phyloP scores from a whole-genome alignment of 2,329 filamentous ascomycete genomes.

The Xylariaceae sp. region DNA sequence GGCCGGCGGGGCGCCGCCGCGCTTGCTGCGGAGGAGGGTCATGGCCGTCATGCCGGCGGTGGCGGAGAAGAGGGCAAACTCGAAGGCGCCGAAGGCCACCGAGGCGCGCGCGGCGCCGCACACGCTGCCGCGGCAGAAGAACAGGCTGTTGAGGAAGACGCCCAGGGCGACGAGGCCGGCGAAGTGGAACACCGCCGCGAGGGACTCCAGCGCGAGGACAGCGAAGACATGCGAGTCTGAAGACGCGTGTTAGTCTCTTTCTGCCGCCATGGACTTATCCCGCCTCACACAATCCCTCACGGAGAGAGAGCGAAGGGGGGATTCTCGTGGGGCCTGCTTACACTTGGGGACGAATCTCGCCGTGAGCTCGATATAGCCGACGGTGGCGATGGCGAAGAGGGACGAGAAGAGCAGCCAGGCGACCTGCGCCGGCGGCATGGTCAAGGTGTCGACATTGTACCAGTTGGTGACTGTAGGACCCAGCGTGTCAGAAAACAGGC shows the following conservation, averaged over 20 bases:
- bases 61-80: slow-evolving; percentile 46
- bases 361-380: slow-evolving; percentile 44
- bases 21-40: slow-evolving; percentile 7
- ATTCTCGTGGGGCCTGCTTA: slow-evolving; percentile 17
- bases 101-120: slow-evolving; percentile 48
- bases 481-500: slow-evolving; percentile 6
- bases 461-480: slow-evolving; percentile 46
- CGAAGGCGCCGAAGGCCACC: slow-evolving; percentile 45
- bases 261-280: not conserved
- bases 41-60: slow-evolving; percentile 28
- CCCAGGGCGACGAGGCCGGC: slow-evolving; percentile 51
- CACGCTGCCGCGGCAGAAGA: slow-evolving; percentile 50
- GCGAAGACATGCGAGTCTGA: slow-evolving; percentile 40
- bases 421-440: slow-evolving; percentile 46
- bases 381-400: slow-evolving; percentile 45
- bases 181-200: slow-evolving; percentile 51
- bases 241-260: slow-evolving; percentile 1
- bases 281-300: not conserved
- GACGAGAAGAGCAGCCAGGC: slow-evolving; percentile 51
- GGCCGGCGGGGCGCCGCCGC: no score
- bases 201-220: slow-evolving; percentile 39
- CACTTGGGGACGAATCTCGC: slow-evolving; percentile 37
- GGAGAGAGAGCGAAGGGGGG: not conserved
- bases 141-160: slow-evolving; percentile 46
- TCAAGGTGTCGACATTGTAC: slow-evolving; percentile 49